These are phyloP conservation scores for Tolypocladium guangdongense DNA, from an alignment of 2,329 filamentous ascomycete species.

Conservation along the genomic window DNA sequence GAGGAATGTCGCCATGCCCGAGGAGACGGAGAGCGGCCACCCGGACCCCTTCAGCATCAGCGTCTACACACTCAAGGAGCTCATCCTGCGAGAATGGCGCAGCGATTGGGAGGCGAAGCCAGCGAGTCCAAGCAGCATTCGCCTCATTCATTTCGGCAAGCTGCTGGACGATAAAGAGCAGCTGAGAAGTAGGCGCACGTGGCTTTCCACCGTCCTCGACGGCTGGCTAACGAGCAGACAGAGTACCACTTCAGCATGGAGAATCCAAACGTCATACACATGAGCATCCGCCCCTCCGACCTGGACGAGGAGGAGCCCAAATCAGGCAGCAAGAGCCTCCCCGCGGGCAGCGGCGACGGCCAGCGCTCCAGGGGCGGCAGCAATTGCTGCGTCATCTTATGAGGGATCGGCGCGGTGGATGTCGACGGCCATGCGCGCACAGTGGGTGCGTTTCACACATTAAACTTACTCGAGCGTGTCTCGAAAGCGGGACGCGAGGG, in stretches of 20 bases:
- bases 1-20: slow-evolving; percentile 66
- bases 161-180: slow-evolving; percentile 80
- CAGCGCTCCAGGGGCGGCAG: slow-evolving; percentile 28
- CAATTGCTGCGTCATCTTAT: slow-evolving; percentile 41
- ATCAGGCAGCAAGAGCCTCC: slow-evolving; percentile 42
- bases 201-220: neutral
- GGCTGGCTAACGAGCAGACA: slow-evolving; percentile 22
- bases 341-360: slow-evolving; percentile 29
- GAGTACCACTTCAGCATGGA: slow-evolving; percentile 71
- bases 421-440: neutral
- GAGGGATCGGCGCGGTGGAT: slow-evolving; percentile 7
- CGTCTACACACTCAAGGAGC: slow-evolving; percentile 85
- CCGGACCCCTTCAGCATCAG: slow-evolving; percentile 82
- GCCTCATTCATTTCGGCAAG: slow-evolving; percentile 85
- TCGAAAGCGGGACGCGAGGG: neutral
- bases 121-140: slow-evolving; percentile 76
- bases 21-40: slow-evolving; percentile 44
- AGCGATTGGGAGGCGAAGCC: slow-evolving; percentile 85
- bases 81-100: slow-evolving; percentile 88
- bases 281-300: slow-evolving; percentile 83
- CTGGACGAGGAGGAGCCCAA: slow-evolving; percentile 72
- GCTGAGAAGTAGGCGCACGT: slow-evolving; percentile 60
- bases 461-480: neutral
- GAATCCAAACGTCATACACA: slow-evolving; percentile 78
- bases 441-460: neutral